Conservation (phyloP, 106 monocot species). For the Allium sativum region DNA sequence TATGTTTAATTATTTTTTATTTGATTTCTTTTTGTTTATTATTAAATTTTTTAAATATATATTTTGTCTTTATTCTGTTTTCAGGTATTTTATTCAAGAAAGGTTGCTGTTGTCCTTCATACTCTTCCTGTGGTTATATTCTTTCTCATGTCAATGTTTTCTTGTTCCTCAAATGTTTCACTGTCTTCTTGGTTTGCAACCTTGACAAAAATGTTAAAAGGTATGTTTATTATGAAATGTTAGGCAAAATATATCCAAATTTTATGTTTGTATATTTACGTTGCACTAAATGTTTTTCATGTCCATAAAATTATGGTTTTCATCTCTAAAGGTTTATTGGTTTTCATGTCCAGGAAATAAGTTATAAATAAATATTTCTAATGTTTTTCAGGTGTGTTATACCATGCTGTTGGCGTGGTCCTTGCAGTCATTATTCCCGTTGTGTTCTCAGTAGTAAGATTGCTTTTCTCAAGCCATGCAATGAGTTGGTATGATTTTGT, state of each 20-base stretch:
- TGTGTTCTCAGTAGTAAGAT: slow-evolving; percentile 57
- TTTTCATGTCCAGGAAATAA: background rate
- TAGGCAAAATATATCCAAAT: background rate
- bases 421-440: slow-evolving; percentile 65
- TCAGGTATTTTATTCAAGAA: slow-evolving; percentile 78
- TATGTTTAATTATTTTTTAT: slow-evolving; percentile 6
- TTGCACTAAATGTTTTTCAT: background rate
- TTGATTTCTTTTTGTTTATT: background rate
- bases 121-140: slow-evolving; percentile 52
- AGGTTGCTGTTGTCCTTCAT: slow-evolving; percentile 51
- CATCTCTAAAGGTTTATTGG: background rate
- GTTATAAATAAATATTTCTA: background rate
- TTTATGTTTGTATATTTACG: background rate
- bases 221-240: slow-evolving; percentile 25
- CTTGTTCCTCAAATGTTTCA: slow-evolving; percentile 37
- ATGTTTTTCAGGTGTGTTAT: slow-evolving; percentile 46
- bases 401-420: slow-evolving; percentile 49
- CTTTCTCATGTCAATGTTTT: slow-evolving; percentile 59
- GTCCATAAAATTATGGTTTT: background rate
- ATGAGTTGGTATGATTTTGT: slow-evolving; percentile 74
- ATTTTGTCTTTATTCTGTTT: slow-evolving; percentile 10
- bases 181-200: slow-evolving; percentile 21
- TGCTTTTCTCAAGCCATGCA: slow-evolving; percentile 70
- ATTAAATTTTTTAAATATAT: background rate
- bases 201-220: slow-evolving; percentile 50